Evolutionary conservation across 1,139 yeast species (phyloP).

Genomic region (Petasospora fabianii): DNA sequence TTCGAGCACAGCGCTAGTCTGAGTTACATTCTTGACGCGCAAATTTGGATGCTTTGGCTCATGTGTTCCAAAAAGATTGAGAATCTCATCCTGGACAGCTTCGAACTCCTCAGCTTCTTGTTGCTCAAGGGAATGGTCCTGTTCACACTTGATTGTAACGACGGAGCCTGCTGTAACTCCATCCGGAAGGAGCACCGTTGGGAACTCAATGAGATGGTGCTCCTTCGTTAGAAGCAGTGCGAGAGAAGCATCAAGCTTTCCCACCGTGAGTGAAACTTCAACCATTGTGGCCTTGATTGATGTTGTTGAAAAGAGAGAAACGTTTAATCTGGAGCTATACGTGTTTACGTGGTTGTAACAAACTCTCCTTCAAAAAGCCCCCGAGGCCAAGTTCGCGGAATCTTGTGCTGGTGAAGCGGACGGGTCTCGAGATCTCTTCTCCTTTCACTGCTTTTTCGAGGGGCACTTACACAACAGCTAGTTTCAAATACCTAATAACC

Average conservation of each 20-base stretch:
- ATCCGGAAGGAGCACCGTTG: conserved; percentile 85
- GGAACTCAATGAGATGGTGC: conserved; percentile 94
- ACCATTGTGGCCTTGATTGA: conserved; percentile 21
- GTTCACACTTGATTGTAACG: conserved; percentile 79
- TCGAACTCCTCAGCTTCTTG: conserved; percentile 58
- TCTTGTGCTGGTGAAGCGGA: no score
- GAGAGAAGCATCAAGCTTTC: conserved; percentile 91
- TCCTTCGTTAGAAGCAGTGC: conserved; percentile 88
- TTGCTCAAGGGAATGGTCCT: conserved; percentile 67
- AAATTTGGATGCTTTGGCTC: conserved; percentile 75
- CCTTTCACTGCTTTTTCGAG: no score
- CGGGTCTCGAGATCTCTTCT: no score
- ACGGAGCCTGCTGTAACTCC: conserved; percentile 95
- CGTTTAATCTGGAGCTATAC: no score
- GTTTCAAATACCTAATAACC: no score
- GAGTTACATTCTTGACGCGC: conserved; percentile 75
- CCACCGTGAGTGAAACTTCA: conserved; percentile 83
- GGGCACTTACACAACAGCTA: no score
- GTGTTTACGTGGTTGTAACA: no score
- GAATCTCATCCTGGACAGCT: conserved; percentile 68
- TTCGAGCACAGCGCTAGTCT: conserved; percentile 89
- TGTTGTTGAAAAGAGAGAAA: no score
- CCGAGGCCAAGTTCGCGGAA: no score
- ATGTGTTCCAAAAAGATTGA: conserved; percentile 65
- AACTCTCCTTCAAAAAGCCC: no score